Conservation (phyloP, 805 yeast genomes). For the Sporopachydermia lactativora region DNA sequence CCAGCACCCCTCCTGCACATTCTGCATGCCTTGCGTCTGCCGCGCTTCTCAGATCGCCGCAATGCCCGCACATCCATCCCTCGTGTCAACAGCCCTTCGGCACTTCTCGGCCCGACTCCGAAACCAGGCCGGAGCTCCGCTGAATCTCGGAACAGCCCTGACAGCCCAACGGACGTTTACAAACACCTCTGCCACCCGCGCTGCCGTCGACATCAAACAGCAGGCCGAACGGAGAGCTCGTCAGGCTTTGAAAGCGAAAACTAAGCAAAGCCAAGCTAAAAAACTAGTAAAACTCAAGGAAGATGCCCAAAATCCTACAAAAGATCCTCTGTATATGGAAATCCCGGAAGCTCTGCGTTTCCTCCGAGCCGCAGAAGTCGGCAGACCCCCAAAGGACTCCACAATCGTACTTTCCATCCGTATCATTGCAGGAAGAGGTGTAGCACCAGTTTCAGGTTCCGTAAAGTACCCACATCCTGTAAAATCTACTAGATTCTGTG, state of each 20-base stretch:
- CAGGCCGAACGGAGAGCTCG: too few species aligned
- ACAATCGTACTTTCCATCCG: slow-evolving; percentile 53
- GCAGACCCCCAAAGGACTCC: slow-evolving; percentile 58
- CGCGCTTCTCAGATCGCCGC: too few species aligned
- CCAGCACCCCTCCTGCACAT: too few species aligned
- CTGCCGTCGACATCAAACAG: too few species aligned
- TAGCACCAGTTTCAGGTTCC: slow-evolving; percentile 58
- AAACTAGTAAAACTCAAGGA: slow-evolving; percentile 12
- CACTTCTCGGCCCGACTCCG: too few species aligned
- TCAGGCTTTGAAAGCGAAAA: not conserved
- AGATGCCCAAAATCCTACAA: slow-evolving; percentile 29
- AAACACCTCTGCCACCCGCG: too few species aligned
- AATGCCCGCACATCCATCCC: too few species aligned
- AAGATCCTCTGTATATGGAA: slow-evolving; percentile 53
- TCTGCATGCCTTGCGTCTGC: too few species aligned
- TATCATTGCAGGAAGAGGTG: slow-evolving; percentile 63
- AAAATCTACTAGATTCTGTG: slow-evolving; percentile 47
- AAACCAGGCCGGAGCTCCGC: too few species aligned
- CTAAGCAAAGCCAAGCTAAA: not conserved
- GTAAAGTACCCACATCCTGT: slow-evolving; percentile 62
- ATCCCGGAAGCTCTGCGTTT: slow-evolving; percentile 62
- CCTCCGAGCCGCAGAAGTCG: slow-evolving; percentile 82
- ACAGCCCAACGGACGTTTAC: too few species aligned
- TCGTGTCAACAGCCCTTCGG: too few species aligned
- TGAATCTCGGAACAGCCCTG: too few species aligned